Evolutionary conservation across 495 filamentous ascomycete species (phyloP).

Genomic region (Aspergillus olivimuriae): DNA sequence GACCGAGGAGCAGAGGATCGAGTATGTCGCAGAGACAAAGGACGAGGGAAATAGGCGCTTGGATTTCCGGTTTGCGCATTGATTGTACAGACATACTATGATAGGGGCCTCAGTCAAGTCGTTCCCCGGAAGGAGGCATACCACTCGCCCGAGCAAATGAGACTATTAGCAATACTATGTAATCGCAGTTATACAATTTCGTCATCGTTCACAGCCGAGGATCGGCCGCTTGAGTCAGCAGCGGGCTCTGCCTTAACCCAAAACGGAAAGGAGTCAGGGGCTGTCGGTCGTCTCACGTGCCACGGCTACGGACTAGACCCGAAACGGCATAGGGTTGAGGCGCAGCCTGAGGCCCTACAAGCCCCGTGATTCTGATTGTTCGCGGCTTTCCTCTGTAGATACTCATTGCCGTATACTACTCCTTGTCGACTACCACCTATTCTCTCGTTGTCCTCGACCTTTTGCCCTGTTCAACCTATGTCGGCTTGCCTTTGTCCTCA

Average conservation of each 20-base stretch:
- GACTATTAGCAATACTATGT: too few species aligned
- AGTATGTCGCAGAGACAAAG: constrained; percentile 30
- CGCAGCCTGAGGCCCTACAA: background rate
- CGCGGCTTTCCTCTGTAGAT: background rate
- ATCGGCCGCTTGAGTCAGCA: background rate
- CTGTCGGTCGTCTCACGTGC: background rate
- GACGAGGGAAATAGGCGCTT: constrained; percentile 34
- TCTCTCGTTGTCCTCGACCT: background rate
- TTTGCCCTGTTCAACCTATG: background rate
- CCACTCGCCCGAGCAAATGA: too few species aligned
- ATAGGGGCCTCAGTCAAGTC: too few species aligned
- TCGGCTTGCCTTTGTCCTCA: background rate
- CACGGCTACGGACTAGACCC: background rate
- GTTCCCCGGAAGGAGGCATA: too few species aligned
- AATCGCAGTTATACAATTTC: too few species aligned
- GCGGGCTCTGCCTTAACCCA: too few species aligned
- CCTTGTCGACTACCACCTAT: background rate
- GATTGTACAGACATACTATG: too few species aligned
- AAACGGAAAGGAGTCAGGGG: background rate
- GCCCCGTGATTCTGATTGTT: background rate
- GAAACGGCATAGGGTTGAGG: background rate
- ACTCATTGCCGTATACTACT: background rate
- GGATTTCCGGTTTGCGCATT: constrained; percentile 34
- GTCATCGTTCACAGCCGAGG: background rate
- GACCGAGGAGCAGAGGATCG: constrained; percentile 17